Evolutionary conservation across 2,329 filamentous ascomycete species (phyloP).

Genomic region (Talaromyces sp.): DNA sequence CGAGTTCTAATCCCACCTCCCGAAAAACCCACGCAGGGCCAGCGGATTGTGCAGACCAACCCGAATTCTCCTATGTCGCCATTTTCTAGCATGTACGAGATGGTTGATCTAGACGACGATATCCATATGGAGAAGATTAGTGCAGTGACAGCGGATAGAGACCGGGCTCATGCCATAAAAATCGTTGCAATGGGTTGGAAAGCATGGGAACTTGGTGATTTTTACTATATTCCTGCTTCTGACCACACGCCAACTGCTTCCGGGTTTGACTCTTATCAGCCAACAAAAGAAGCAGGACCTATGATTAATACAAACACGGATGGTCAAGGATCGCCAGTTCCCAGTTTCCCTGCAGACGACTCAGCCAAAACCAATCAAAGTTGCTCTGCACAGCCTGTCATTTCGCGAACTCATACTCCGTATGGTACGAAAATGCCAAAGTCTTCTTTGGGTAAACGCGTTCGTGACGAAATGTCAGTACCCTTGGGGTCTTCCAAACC

Average conservation of each 20-base stretch:
- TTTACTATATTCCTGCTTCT: slow-evolving; percentile 28
- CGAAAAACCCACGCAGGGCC: not conserved
- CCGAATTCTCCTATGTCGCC: not conserved
- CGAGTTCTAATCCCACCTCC: slow-evolving; percentile 35
- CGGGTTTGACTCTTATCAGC: not conserved
- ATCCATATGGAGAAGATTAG: slow-evolving; percentile 29
- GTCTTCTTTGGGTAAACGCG: slow-evolving; percentile 25
- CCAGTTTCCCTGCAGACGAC: not conserved
- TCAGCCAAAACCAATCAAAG: not conserved
- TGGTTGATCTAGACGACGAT: slow-evolving; percentile 36
- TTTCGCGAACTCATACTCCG: not conserved
- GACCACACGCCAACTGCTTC: slow-evolving; percentile 1
- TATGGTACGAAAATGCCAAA: slow-evolving; percentile 7
- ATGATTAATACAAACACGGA: not conserved
- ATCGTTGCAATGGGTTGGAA: slow-evolving; percentile 38
- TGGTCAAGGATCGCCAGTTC: not conserved
- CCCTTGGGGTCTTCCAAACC: not conserved
- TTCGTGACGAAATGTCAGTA: slow-evolving; percentile 19
- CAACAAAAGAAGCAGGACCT: not conserved
- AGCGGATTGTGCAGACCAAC: not conserved
- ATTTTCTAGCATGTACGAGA: slow-evolving; percentile 20
- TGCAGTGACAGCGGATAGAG: slow-evolving; percentile 28
- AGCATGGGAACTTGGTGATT: slow-evolving; percentile 33
- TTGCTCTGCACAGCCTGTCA: not conserved
- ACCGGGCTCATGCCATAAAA: slow-evolving; percentile 29